These are phyloP conservation scores for Takashimella koratensis DNA, from an alignment of 1,284 basidiomycete species.

Conservation along the genomic window DNA sequence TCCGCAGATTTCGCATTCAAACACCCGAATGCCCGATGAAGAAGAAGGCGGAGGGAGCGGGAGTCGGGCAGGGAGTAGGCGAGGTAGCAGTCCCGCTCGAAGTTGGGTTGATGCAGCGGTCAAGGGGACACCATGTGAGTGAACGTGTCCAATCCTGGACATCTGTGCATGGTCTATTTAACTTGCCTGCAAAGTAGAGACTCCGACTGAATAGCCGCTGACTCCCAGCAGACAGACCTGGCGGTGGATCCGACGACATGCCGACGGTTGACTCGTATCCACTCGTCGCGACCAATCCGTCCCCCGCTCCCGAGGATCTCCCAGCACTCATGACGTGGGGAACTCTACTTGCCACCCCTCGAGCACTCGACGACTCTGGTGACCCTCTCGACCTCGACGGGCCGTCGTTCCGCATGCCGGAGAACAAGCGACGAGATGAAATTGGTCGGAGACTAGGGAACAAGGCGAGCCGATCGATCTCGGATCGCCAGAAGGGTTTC, in stretches of 20 bases:
- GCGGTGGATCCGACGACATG: slow-evolving; percentile 18
- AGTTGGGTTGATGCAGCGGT: slow-evolving; percentile 87
- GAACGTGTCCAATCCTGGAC: too few species aligned
- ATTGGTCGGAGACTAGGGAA: slow-evolving; percentile 73
- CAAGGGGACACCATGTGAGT: slow-evolving; percentile 58
- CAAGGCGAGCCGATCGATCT: slow-evolving; percentile 47
- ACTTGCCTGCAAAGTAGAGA: too few species aligned
- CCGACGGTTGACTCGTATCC: slow-evolving; percentile 61
- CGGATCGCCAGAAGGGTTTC: slow-evolving; percentile 42
- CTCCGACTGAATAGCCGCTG: too few species aligned
- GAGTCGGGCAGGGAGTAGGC: slow-evolving; percentile 51
- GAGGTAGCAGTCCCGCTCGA: slow-evolving; percentile 75
- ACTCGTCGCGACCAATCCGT: slow-evolving; percentile 78
- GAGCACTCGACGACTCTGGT: slow-evolving; percentile 63
- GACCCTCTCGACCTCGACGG: slow-evolving; percentile 54
- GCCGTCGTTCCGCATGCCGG: slow-evolving; percentile 66
- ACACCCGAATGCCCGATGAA: slow-evolving; percentile 72
- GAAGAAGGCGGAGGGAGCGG: slow-evolving; percentile 36
- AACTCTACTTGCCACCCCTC: slow-evolving; percentile 77
- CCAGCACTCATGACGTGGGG: slow-evolving; percentile 94
- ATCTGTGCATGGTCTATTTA: too few species aligned
- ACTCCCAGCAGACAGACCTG: slow-evolving; percentile 24
- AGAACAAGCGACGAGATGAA: slow-evolving; percentile 66
- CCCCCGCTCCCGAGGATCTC: slow-evolving; percentile 74
- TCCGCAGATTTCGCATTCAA: slow-evolving; percentile 67